These are phyloP conservation scores for Tetratostichococcus sp. DNA, from an alignment of 139 green algal species.

Conservation along the genomic window DNA sequence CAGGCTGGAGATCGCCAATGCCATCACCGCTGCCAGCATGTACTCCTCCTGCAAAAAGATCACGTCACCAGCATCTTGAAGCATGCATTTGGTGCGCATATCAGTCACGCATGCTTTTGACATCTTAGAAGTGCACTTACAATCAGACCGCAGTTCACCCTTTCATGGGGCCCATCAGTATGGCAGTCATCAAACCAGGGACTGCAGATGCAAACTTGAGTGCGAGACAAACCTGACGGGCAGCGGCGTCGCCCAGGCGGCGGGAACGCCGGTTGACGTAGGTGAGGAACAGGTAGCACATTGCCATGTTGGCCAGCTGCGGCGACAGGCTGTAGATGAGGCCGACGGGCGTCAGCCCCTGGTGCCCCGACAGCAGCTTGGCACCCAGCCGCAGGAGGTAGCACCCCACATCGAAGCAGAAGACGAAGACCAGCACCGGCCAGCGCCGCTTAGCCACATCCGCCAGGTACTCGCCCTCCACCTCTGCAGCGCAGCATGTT, in stretches of 20 bases:
- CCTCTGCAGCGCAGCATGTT: conserved; percentile 15
- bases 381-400: conserved; percentile 43
- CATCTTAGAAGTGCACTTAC: too few relatives aligned
- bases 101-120: too few relatives aligned
- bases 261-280: conserved; percentile 52
- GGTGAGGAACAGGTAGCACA: conserved; percentile 51
- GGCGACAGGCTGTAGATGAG: conserved; percentile 10
- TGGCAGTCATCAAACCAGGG: too few relatives aligned
- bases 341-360: neutral
- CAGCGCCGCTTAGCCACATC: conserved; percentile 44
- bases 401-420: conserved; percentile 61
- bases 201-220: too few relatives aligned
- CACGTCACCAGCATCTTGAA: neutral
- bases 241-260: conserved; percentile 31
- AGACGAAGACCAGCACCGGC: conserved; percentile 62
- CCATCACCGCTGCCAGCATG: conserved; percentile 54
- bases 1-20: conserved; percentile 57
- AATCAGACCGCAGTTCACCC: too few relatives aligned
- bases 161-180: too few relatives aligned
- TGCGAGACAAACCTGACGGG: conserved; percentile 34
- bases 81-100: too few relatives aligned
- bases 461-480: conserved; percentile 48
- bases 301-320: conserved; percentile 64
- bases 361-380: conserved; percentile 9
- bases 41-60: conserved; percentile 61